phyloP scores from a whole-genome alignment of 345 rosid species.

The Salix brachista region DNA sequence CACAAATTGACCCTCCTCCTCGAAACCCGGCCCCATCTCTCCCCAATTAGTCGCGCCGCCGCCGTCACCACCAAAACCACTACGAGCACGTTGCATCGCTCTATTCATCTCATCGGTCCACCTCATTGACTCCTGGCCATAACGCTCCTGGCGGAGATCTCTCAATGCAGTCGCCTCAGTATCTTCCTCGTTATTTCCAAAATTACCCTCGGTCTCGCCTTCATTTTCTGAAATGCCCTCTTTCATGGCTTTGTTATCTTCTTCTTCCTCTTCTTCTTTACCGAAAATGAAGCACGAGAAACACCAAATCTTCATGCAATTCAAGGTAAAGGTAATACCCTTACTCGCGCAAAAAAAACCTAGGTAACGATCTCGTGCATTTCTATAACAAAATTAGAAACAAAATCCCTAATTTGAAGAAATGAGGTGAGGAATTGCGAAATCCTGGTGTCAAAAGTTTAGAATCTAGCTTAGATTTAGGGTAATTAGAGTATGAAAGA shows the following conservation, averaged over 20 bases:
- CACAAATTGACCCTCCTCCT: conserved; percentile 1
- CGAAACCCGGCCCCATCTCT: conserved; percentile 9
- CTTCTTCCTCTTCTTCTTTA: conserved; percentile 28
- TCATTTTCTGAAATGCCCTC: conserved; percentile 32
- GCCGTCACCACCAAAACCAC: conserved; percentile 7
- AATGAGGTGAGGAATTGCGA: neutral
- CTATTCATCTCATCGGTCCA: conserved; percentile 37
- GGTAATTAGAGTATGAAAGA: neutral
- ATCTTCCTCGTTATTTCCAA: conserved; percentile 19
- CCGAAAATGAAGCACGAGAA: conserved; percentile 60
- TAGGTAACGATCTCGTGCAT: conserved; percentile 58
- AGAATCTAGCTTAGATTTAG: neutral
- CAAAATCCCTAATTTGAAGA: conserved; percentile 16
- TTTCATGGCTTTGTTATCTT: conserved; percentile 26
- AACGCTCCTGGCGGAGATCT: conserved; percentile 3
- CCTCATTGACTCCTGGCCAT: conserved; percentile 18
- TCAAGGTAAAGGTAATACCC: conserved; percentile 9
- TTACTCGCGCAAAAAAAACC: conserved; percentile 25
- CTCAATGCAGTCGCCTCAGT: conserved; percentile 12
- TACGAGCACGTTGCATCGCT: conserved; percentile 1
- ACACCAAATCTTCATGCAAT: conserved; percentile 94
- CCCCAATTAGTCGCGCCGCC: conserved; percentile 12
- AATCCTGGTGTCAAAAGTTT: conserved; percentile 7
- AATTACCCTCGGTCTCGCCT: conserved; percentile 26
- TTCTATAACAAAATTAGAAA: neutral